Evolutionary conservation across 495 filamentous ascomycete species (phyloP).

Genomic region (Cairneyella variabilis): DNA sequence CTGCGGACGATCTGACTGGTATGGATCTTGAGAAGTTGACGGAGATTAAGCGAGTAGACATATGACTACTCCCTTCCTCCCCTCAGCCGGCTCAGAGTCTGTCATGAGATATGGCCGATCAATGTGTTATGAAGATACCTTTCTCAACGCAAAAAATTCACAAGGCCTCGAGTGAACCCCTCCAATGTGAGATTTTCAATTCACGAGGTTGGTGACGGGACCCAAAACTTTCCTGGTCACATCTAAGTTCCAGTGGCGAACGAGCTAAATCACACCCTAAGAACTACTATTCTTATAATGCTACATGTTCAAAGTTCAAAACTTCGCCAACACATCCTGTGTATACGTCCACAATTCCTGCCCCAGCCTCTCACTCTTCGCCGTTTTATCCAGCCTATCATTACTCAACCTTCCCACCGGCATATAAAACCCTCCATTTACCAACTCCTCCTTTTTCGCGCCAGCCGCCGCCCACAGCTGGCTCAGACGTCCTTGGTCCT

Average conservation of each 20-base stretch:
- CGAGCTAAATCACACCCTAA: no score
- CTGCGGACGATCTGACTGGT: constrained; percentile 20
- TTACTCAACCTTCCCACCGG: constrained; percentile 45
- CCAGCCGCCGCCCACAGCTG: constrained; percentile 58
- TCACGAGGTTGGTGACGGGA: no score
- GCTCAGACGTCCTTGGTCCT: constrained; percentile 48
- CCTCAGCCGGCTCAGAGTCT: no score
- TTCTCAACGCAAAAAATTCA: no score
- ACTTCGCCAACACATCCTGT: background rate
- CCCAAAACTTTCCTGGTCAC: no score
- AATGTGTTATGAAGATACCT: constrained; percentile 19
- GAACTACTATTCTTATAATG: no score
- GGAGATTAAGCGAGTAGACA: constrained; percentile 26
- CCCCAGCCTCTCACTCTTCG: background rate
- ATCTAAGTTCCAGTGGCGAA: no score
- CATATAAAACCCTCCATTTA: constrained; percentile 54
- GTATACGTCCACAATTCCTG: constrained; percentile 7
- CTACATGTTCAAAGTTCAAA: no score
- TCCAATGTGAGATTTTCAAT: no score
- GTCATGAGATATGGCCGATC: constrained; percentile 7
- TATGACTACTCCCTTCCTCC: background rate
- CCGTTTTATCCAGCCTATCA: constrained; percentile 22
- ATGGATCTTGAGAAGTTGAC: constrained; percentile 26
- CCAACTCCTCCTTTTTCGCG: constrained; percentile 29
- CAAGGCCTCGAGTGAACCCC: no score